Evolutionary conservation across 2,329 filamentous ascomycete species (phyloP), one percentile per base, ranked within the genome.

Genomic region (Botrytis fabae): DNA sequence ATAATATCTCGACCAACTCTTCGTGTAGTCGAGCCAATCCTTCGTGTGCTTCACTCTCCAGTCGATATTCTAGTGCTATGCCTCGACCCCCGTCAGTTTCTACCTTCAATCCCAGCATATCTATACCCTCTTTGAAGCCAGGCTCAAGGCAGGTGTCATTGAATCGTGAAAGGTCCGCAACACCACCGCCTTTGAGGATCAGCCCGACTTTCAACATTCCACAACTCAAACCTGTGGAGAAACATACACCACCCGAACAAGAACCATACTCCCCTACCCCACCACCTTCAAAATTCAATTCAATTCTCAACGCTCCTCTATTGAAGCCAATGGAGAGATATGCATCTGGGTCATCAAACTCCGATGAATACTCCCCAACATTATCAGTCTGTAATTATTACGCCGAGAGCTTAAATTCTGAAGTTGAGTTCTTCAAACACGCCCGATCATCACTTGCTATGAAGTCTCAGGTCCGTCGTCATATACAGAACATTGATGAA

Each of bases 331-430:
- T 61, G 14, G 42, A 69, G 32, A 40, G 48, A 22, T 12, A 51
- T 32, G 5, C 25, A 25, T 68, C 59, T 71, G 73, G 46, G 2
- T 75, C 70, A 0, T 63, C 73, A 8, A 72, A 73, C 18, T 1
- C 48, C 16, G 54, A 40, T 35, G 68, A 69, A 46, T 74, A 76
- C 54, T 78, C 76, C 8, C 77, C 78, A 7, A 78, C 75, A 2
- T 60, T 78, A 7, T 78, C 76, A 22, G 73, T 75, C 1, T 76
- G 71, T 40, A 79, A 78, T 40, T 78, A 77, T 59, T 78, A 78
- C 46, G 62, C 70, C 4, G 74, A 76, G 20, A 69, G 70, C 38
- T 44, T 51, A 1, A 73, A 69, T 28, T 77, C 75, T 3, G 77
- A 77, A 65, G 76, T 77, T 1, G 77, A 78, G 18, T 76, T 78